These are phyloP conservation scores for Trichoderma sp. DNA, from an alignment of 2,329 filamentous ascomycete genomes.

Conservation along the genomic window DNA sequence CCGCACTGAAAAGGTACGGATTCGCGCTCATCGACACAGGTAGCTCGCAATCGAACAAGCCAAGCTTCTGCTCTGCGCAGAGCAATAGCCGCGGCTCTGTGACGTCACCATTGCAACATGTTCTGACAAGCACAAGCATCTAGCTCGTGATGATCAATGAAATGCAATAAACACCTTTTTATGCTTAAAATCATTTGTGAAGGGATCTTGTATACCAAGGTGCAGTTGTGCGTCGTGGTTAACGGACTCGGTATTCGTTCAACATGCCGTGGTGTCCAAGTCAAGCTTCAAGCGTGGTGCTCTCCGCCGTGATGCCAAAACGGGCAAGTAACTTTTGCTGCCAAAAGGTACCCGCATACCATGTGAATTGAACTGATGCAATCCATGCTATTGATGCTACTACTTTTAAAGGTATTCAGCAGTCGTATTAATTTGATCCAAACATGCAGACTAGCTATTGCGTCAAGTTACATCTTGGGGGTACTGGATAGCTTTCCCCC, in stretches of 20 bases:
- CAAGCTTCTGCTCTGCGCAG: background rate
- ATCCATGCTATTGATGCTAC: too few species aligned
- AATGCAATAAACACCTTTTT: background rate
- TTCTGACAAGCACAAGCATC: background rate
- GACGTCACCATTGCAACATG: slow-evolving; percentile 29
- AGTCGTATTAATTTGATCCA: too few species aligned
- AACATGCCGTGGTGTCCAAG: background rate
- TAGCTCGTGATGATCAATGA: background rate
- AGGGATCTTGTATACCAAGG: background rate
- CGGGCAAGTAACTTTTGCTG: background rate
- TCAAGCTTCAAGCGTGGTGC: background rate
- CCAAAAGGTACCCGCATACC: background rate
- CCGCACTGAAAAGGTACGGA: slow-evolving; percentile 24
- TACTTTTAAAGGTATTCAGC: too few species aligned
- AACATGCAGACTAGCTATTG: too few species aligned
- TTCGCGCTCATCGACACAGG: slow-evolving; percentile 5
- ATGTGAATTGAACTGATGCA: too few species aligned
- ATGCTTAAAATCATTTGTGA: background rate
- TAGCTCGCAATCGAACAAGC: background rate
- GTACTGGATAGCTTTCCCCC: too few species aligned
- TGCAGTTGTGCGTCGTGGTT: background rate
- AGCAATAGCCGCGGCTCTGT: background rate
- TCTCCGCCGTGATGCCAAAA: background rate
- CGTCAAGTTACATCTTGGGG: too few species aligned
- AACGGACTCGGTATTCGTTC: background rate